Evolutionary conservation across 805 yeast species (phyloP).

Genomic region (Cyberlindnera samutprakarnensis): DNA sequence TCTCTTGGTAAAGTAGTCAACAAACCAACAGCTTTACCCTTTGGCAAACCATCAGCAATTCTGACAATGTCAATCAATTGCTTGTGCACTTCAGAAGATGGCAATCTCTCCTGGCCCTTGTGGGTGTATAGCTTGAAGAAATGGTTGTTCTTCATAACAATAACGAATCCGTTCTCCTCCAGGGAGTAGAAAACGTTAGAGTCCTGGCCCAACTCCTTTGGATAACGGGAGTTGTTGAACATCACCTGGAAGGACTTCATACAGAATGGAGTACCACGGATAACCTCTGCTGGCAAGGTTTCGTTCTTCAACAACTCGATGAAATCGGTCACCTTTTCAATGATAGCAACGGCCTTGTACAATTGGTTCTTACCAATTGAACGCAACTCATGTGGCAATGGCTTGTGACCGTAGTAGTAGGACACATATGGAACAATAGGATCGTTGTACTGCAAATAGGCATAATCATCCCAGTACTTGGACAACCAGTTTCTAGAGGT

Average conservation of each 20-base stretch:
- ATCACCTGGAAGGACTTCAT: conserved; percentile 88
- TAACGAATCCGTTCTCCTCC: conserved; percentile 53
- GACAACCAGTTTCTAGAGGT: conserved; percentile 75
- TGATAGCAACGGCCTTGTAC: conserved; percentile 68
- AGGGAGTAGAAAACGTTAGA: conserved; percentile 43
- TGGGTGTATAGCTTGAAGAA: conserved; percentile 73
- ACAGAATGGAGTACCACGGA: conserved; percentile 79
- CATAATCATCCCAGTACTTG: conserved; percentile 90
- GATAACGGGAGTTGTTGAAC: conserved; percentile 86
- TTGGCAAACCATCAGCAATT: conserved; percentile 23
- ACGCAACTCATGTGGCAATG: conserved; percentile 33
- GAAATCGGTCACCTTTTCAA: conserved; percentile 61
- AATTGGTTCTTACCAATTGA: conserved; percentile 54
- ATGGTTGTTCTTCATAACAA: conserved; percentile 68
- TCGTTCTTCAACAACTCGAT: conserved; percentile 60
- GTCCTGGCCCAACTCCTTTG: conserved; percentile 54
- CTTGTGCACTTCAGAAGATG: conserved; percentile 42
- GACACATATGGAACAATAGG: conserved; percentile 94
- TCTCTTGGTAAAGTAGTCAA: conserved; percentile 84
- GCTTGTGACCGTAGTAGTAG: conserved; percentile 81
- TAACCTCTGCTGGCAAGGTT: conserved; percentile 69
- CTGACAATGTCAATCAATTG: conserved; percentile 52
- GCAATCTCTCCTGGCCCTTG: conserved; percentile 32
- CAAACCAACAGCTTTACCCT: conserved; percentile 47
- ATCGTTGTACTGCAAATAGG: conserved; percentile 84